A percentile compares a stretch with the other conserved stretches of the same genome.
phyloP scores from a whole-genome alignment of 2,329 filamentous ascomycete genomes.

The Malbranchea cinnamomea region DNA sequence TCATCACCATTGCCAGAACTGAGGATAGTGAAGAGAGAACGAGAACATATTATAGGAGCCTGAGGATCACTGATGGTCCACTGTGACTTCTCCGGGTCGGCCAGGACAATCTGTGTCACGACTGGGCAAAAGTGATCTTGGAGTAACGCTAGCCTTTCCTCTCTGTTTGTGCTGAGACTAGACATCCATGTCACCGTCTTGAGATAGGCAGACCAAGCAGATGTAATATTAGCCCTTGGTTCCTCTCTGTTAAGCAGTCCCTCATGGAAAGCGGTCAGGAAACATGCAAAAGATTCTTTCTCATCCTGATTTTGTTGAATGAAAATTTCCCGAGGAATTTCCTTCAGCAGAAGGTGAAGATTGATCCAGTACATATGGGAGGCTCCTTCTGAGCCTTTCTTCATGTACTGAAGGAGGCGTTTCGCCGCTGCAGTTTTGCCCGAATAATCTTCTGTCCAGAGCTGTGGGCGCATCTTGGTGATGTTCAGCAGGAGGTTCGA shows the following conservation, averaged over 20 bases:
- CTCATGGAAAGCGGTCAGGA: slow-evolving; percentile 52
- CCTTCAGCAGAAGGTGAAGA: slow-evolving; percentile 45
- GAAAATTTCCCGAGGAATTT: slow-evolving; percentile 38
- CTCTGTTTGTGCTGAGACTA: slow-evolving; percentile 30
- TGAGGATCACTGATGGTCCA: slow-evolving; percentile 36
- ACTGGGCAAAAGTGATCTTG: slow-evolving; percentile 37
- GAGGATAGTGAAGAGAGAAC: too few relatives aligned
- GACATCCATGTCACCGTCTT: slow-evolving; percentile 43
- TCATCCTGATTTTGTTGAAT: slow-evolving; percentile 14
- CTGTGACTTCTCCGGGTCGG: slow-evolving; percentile 28
- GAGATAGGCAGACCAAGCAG: slow-evolving; percentile 65
- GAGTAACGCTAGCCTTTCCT: slow-evolving; percentile 33
- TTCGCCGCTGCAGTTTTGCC: slow-evolving; percentile 41
- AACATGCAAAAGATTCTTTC: slow-evolving; percentile 38
- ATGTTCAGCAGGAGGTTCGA: slow-evolving; percentile 51
- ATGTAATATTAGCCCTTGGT: slow-evolving; percentile 47
- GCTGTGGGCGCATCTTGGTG: slow-evolving; percentile 47
- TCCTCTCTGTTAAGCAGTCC: slow-evolving; percentile 66
- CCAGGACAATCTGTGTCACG: slow-evolving; percentile 38
- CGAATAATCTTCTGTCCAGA: slow-evolving; percentile 57
- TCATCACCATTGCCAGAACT: too few relatives aligned
- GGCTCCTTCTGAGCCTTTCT: slow-evolving; percentile 72
- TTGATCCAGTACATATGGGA: slow-evolving; percentile 57
- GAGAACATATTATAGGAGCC: too few relatives aligned
- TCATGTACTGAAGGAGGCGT: slow-evolving; percentile 56